Conservation (phyloP, 805 yeast species). For the Candida ovalis region DNA sequence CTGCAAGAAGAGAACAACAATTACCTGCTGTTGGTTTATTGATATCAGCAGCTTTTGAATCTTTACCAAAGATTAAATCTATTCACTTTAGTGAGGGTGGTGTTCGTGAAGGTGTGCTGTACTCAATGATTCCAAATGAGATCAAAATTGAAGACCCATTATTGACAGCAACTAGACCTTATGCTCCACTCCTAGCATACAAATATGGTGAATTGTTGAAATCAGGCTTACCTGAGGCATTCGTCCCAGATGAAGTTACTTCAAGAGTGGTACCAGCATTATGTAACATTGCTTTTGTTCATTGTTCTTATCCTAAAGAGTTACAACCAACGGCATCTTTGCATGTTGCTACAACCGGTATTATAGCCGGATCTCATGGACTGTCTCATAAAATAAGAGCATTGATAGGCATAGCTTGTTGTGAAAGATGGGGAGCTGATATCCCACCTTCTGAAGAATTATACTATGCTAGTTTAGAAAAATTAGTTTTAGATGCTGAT, state of each 20-base stretch:
- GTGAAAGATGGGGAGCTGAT: constrained; percentile 83
- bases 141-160: constrained; percentile 67
- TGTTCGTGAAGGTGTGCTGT: constrained; percentile 71
- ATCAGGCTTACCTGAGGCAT: constrained; percentile 52
- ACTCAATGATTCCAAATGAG: constrained; percentile 53
- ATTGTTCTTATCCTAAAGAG: constrained; percentile 73
- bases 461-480: constrained; percentile 44
- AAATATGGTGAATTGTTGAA: constrained; percentile 51
- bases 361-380: constrained; percentile 74
- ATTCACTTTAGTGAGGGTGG: constrained; percentile 75
- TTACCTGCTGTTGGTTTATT: constrained; percentile 67
- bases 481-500: constrained; percentile 42
- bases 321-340: constrained; percentile 71
- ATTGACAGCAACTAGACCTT: constrained; percentile 64
- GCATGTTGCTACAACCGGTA: constrained; percentile 69
- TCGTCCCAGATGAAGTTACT: constrained; percentile 55
- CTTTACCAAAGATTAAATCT: constrained; percentile 56
- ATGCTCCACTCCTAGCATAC: constrained; percentile 61
- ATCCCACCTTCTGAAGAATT: constrained; percentile 52
- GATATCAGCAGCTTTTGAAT: constrained; percentile 57
- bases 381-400: constrained; percentile 69
- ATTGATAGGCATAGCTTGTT: constrained; percentile 65
- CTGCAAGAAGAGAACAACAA: constrained; percentile 62
- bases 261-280: constrained; percentile 64
- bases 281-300: constrained; percentile 72